These are phyloP conservation scores for Chlorella sp. DNA, from an alignment of 139 green algal genomes.

Conservation along the genomic window DNA sequence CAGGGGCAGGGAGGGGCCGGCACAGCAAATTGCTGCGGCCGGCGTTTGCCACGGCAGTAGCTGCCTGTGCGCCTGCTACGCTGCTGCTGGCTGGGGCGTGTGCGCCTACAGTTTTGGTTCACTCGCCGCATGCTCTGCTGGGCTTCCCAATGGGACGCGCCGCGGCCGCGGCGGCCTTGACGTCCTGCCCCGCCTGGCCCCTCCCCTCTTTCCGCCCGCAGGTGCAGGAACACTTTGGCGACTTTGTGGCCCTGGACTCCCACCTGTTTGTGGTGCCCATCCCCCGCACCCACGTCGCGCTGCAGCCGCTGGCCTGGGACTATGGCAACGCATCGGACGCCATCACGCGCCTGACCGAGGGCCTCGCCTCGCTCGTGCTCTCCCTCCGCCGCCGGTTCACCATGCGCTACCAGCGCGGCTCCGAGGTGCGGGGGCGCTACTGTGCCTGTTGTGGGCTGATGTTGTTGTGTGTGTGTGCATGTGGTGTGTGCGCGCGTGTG, in stretches of 20 bases:
- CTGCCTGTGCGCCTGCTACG: not conserved
- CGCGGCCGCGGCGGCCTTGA: no score
- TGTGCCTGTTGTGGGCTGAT: no score
- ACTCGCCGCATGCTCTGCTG: no score
- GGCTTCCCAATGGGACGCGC: no score
- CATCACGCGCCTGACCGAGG: conserved; percentile 71
- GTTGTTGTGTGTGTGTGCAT: no score
- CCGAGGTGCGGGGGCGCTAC: no score
- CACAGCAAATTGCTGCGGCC: not conserved
- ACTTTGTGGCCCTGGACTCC: conserved; percentile 81
- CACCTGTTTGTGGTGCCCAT: conserved; percentile 86
- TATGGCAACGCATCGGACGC: conserved; percentile 51
- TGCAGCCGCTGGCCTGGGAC: conserved; percentile 56
- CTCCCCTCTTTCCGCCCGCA: not conserved
- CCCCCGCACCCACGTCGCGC: conserved; percentile 31
- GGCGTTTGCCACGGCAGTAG: not conserved
- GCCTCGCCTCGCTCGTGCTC: conserved; percentile 79
- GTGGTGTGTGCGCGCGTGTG: no score
- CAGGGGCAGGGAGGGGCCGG: not conserved
- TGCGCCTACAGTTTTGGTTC: no score
- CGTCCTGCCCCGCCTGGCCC: no score
- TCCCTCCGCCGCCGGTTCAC: conserved; percentile 75
- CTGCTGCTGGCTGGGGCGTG: not conserved
- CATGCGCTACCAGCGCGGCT: conserved; percentile 84
- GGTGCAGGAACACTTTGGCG: conserved; percentile 88